Conservation (phyloP, 169 alveolate species). For the Plasmodium gallinaceum region DNA sequence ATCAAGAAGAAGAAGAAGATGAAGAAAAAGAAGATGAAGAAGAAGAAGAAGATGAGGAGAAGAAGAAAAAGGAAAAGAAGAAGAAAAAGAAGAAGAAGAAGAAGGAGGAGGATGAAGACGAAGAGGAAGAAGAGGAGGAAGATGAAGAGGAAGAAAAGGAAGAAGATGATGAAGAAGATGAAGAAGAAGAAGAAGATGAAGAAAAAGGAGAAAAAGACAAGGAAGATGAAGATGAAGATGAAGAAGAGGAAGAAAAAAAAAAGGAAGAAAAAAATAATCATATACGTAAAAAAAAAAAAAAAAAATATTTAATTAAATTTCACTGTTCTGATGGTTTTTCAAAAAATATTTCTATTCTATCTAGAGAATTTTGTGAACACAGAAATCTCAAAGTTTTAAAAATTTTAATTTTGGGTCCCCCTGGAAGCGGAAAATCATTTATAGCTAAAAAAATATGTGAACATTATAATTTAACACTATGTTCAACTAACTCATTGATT, state of each 20-base stretch:
- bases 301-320: neutral
- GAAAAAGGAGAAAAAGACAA: neutral
- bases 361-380: constrained; percentile 55
- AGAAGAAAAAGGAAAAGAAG: neutral
- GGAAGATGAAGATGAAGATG: neutral
- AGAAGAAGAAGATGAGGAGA: neutral
- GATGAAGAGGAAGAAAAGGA: neutral
- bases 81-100: neutral
- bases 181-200: neutral
- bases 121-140: neutral
- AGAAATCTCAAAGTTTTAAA: constrained; percentile 30
- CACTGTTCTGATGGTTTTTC: constrained; percentile 54
- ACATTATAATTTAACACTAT: constrained; percentile 35
- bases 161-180: neutral
- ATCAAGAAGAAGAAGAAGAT: neutral
- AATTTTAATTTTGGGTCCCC: constrained; percentile 42
- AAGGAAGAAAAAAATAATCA: neutral
- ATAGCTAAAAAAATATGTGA: constrained; percentile 60
- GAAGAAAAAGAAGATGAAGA: neutral
- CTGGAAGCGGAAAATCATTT: constrained; percentile 67
- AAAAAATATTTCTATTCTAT: constrained; percentile 27
- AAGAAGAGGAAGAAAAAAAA: neutral
- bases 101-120: neutral
- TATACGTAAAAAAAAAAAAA: neutral
- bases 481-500: constrained; percentile 21